These are phyloP conservation scores for Paxillus rubicundulus DNA, from an alignment of 768 basidiomycete genomes.

Conservation along the genomic window DNA sequence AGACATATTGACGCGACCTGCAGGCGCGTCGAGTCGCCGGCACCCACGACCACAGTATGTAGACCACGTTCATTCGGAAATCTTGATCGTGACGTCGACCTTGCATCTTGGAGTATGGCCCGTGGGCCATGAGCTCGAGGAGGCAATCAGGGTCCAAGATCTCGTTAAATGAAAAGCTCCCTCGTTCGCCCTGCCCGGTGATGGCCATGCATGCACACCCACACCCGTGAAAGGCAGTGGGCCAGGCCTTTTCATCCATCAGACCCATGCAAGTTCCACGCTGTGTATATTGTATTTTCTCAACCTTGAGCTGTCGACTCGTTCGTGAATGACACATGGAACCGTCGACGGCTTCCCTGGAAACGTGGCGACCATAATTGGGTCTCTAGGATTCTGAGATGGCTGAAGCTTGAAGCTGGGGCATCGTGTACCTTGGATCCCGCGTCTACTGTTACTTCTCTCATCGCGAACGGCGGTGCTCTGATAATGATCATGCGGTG, in stretches of 20 bases:
- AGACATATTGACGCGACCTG: neutral
- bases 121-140: slow-evolving; percentile 7
- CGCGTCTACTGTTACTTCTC: too few species aligned
- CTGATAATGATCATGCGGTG: too few species aligned
- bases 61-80: neutral
- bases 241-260: too few species aligned
- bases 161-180: slow-evolving; percentile 3
- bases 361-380: neutral
- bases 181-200: neutral
- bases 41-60: neutral
- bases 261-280: too few species aligned
- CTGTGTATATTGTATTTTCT: neutral
- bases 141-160: slow-evolving; percentile 7
- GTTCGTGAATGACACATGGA: neutral
- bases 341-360: neutral
- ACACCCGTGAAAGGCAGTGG: too few species aligned
- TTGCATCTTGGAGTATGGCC: neutral
- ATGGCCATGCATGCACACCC: neutral
- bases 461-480: too few species aligned
- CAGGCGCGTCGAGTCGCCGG: neutral
- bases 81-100: neutral
- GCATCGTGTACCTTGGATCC: too few species aligned
- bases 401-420: too few species aligned
- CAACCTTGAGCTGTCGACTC: neutral
- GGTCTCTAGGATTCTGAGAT: too few species aligned